phyloP scores from a whole-genome alignment of 2,329 filamentous ascomycete species.

The Aureobasidium sp. region DNA sequence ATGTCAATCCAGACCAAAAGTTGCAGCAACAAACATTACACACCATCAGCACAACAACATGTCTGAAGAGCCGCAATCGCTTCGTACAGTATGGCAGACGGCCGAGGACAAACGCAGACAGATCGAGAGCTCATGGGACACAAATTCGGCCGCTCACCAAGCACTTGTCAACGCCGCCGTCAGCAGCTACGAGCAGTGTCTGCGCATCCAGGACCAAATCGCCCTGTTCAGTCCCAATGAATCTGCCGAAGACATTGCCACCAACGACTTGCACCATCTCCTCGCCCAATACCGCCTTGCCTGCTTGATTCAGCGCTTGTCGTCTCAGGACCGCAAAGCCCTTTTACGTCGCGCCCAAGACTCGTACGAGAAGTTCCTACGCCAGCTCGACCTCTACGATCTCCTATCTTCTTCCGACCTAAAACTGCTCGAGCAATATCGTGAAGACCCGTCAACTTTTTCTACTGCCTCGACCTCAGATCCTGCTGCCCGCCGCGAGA shows the following conservation, averaged over 20 bases:
- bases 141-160: conserved; percentile 56
- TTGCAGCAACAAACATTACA: background rate
- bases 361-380: conserved; percentile 71
- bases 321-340: conserved; percentile 51
- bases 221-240: conserved; percentile 91
- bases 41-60: conserved; percentile 12
- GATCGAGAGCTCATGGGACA: conserved; percentile 56
- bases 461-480: conserved; percentile 59
- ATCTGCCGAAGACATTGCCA: conserved; percentile 73
- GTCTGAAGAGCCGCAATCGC: conserved; percentile 43
- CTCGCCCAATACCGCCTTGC: conserved; percentile 69
- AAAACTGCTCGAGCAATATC: conserved; percentile 63
- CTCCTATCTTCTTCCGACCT: conserved; percentile 58
- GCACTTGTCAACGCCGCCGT: conserved; percentile 60
- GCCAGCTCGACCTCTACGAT: conserved; percentile 67
- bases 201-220: conserved; percentile 58
- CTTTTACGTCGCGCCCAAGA: conserved; percentile 57
- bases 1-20: background rate
- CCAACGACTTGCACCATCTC: conserved; percentile 78
- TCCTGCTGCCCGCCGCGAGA: conserved; percentile 62
- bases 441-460: conserved; percentile 61
- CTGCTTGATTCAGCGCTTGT: conserved; percentile 64
- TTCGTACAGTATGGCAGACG: conserved; percentile 45
- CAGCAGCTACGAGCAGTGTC: conserved; percentile 62
- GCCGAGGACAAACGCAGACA: conserved; percentile 47